A percentile compares a stretch with the other conserved stretches of the same genome.
Conservation (phyloP, 495 filamentous ascomycete species). For the Trichoderma parareesei region DNA sequence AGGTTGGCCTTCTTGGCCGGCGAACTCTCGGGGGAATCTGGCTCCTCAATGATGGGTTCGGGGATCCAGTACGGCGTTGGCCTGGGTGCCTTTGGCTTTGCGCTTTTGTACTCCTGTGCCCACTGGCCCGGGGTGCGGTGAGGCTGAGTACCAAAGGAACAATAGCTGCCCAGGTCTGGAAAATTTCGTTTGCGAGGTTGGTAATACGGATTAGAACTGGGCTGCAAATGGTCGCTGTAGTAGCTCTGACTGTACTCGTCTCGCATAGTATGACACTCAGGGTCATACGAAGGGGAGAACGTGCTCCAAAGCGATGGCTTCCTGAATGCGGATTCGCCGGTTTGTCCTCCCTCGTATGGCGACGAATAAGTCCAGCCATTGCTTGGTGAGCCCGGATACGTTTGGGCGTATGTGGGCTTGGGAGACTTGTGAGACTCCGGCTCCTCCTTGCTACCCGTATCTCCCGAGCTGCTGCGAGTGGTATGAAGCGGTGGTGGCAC, state of each 20-base stretch:
- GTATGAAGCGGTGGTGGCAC: background rate
- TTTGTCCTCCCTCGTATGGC: background rate
- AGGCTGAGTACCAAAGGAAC: background rate
- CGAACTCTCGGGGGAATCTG: constrained; percentile 1
- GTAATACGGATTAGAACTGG: background rate
- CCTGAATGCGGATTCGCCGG: background rate
- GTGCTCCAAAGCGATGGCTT: background rate
- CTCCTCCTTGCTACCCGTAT: background rate
- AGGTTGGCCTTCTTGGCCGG: background rate
- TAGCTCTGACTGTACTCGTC: background rate
- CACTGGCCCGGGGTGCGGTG: background rate
- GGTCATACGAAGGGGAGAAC: background rate
- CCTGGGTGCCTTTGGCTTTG: background rate
- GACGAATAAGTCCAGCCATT: background rate
- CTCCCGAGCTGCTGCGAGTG: background rate
- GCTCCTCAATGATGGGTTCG: constrained; percentile 8
- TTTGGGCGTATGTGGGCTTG: background rate
- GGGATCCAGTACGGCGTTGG: background rate
- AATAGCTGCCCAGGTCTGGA: background rate
- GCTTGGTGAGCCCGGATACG: background rate
- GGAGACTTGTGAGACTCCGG: background rate
- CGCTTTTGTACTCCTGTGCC: background rate
- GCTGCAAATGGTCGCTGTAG: background rate
- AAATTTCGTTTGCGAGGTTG: background rate
- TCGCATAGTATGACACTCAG: background rate